Evolutionary conservation across 306 rosid genomes (phyloP).

Genomic region (Malus fusca): DNA sequence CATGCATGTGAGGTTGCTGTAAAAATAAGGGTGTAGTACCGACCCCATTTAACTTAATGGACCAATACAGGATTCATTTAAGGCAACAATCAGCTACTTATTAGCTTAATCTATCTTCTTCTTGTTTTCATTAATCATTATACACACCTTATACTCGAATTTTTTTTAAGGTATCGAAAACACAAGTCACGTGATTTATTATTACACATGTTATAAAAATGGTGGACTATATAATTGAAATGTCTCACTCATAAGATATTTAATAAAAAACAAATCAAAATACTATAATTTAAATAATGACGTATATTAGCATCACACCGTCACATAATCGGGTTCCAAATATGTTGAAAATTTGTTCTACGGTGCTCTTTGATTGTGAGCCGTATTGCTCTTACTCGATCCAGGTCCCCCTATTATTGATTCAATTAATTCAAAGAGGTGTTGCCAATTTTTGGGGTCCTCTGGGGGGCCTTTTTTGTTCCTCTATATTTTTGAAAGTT

Average conservation of each 20-base stretch:
- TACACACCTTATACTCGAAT: background rate
- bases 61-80: background rate
- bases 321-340: background rate
- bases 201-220: background rate
- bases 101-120: background rate
- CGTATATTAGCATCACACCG: background rate
- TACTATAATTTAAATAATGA: no score
- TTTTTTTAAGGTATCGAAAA: no score
- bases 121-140: background rate
- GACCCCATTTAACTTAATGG: background rate
- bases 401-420: background rate
- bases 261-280: no score
- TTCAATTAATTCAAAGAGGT: background rate
- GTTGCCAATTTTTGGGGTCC: conserved; percentile 18
- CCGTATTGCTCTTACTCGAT: background rate
- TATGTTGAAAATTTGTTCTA: background rate
- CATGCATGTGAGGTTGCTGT: conserved; percentile 16
- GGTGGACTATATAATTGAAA: no score
- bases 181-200: no score
- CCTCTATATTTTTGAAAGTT: conserved; percentile 1
- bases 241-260: no score
- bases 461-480: conserved; percentile 11
- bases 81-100: background rate
- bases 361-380: background rate
- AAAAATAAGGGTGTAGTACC: background rate